These are phyloP conservation scores for Xylariaceae sp. DNA, from an alignment of 2,329 filamentous ascomycete genomes.

Conservation along the genomic window DNA sequence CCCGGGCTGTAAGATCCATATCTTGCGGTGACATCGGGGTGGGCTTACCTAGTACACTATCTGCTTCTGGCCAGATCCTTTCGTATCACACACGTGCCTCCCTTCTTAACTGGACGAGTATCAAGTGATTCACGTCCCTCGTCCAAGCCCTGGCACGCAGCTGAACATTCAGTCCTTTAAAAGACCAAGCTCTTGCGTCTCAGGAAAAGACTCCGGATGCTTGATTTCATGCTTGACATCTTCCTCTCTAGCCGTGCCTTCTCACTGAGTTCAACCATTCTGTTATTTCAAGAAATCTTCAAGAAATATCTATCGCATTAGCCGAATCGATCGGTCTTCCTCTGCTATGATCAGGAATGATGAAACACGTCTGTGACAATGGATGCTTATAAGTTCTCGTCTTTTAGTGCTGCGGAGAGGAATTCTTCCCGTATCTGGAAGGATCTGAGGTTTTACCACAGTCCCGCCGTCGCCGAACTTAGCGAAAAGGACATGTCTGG, in stretches of 20 bases:
- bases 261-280: not conserved
- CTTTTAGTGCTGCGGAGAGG: slow-evolving; percentile 40
- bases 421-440: slow-evolving; percentile 45
- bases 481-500: slow-evolving; percentile 30
- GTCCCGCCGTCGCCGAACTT: slow-evolving; percentile 34
- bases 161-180: not conserved
- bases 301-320: not conserved
- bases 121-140: not conserved
- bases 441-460: slow-evolving; percentile 42
- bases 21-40: not conserved
- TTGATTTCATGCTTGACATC: not conserved
- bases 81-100: too few species aligned
- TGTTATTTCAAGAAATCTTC: too few species aligned
- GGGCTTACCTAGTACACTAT: too few species aligned
- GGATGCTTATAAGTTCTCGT: slow-evolving; percentile 50
- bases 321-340: not conserved
- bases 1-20: not conserved
- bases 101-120: not conserved
- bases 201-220: not conserved
- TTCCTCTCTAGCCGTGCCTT: not conserved
- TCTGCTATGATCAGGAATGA: not conserved
- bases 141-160: not conserved
- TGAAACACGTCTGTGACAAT: slow-evolving; percentile 30
- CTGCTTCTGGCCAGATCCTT: too few species aligned
- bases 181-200: not conserved